Conservation (phyloP, 192 early-diverging fungal genomes). For the Thamnidium elegans region DNA sequence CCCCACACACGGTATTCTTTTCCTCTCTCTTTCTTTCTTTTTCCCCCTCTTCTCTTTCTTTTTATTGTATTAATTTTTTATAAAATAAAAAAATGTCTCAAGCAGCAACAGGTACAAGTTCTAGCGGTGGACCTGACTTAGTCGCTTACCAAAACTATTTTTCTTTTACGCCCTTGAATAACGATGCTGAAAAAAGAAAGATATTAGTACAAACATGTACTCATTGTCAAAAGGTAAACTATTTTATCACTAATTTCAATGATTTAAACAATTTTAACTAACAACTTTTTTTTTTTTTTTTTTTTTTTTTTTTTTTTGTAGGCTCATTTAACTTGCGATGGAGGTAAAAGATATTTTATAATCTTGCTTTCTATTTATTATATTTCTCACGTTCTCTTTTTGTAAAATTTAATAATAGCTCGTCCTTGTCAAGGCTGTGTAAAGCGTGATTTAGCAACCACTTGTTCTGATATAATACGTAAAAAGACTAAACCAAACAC, state of each 20-base stretch:
- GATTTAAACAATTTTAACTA: no score
- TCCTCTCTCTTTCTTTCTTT: no score
- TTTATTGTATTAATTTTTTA: background rate
- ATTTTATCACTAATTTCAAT: background rate
- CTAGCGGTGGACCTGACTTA: background rate
- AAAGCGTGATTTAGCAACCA: constrained; percentile 69
- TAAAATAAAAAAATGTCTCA: background rate
- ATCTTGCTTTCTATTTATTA: background rate
- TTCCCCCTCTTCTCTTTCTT: background rate
- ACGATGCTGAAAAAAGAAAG: background rate
- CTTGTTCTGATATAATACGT: constrained; percentile 79
- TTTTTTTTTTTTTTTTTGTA: background rate
- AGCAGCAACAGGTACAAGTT: background rate
- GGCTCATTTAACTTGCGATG: constrained; percentile 15
- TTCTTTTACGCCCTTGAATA: background rate
- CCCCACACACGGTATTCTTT: no score
- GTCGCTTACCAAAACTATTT: background rate
- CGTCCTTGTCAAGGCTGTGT: constrained; percentile 89
- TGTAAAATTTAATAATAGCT: constrained; percentile 32
- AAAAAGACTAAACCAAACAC: constrained; percentile 90
- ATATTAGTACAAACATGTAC: background rate
- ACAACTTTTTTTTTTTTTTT: background rate
- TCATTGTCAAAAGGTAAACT: constrained; percentile 20
- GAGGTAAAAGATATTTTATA: background rate
- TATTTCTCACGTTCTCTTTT: background rate